Base-by-base conservation (phyloP, 2,329 filamentous ascomycete genomes). In the Cladosporium velox region DNA sequence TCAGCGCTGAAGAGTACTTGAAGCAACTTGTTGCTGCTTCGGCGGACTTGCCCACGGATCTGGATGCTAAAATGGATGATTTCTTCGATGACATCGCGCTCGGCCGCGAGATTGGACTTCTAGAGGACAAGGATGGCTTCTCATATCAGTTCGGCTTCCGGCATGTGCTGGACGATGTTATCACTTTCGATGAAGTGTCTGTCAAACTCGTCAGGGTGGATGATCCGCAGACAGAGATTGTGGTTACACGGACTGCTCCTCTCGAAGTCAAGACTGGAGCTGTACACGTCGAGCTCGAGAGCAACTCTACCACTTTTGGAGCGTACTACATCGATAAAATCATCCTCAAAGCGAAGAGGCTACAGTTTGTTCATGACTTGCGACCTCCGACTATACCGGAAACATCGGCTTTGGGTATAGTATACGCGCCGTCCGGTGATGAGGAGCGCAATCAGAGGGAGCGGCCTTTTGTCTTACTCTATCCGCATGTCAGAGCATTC, bases 281-380 rank as follows among this genome's bases (percentile, higher is more conserved):
- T 21, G 86, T 84, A 4, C 81, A 79, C 6, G 72, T 87, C 51
- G 79, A 83, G 69, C 79, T 88, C 32, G 79, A 82, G 77, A 83
- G 76, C 70, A 81, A 79, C 71, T 81, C 86, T 18, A 85, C 87
- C 38, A 86, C 91, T 3, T 87, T 90, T 26, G 93, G 93, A 1
- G 86, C 85, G 30, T 97, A 92, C 73, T 85, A 88, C 66, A 85
- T 95, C 54, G 91, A 93, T 71, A 88, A 88, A 69, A 82, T 97
- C 44, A 84, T 87, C 15, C 77, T 97, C 28, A 79, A 83, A 28
- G 83, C 86, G 6, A 86, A 83, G 55, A 91, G 90, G 54, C 79
- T 94, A 1, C 77, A 83, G 28, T 84, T 94, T 34, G 81, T 87
- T 51, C 87, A 90, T 70, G 90, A 92, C 63, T 83, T 88, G 2